These are phyloP conservation scores for Pythium sukuiense DNA, from an alignment of 352 stramenopile genomes.

Conservation along the genomic window DNA sequence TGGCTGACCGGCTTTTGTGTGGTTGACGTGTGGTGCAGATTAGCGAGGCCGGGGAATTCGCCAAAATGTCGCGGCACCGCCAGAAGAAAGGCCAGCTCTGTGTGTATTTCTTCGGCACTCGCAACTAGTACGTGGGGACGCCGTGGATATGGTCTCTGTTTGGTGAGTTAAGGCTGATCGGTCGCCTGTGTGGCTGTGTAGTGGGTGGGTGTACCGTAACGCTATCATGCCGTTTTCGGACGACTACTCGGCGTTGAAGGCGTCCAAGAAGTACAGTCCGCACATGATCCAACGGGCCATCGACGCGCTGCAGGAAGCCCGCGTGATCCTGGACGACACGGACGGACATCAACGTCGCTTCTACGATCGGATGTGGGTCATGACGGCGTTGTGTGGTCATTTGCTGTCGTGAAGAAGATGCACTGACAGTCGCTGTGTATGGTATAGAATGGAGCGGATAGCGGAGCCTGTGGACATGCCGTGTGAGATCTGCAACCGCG, in stretches of 20 bases:
- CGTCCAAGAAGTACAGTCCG: constrained; percentile 72
- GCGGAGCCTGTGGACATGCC: constrained; percentile 70
- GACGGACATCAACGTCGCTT: constrained; percentile 57
- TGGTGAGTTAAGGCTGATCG: constrained; percentile 1
- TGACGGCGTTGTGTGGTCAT: neutral
- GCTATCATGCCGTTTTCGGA: constrained; percentile 73
- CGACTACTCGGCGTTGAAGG: constrained; percentile 55
- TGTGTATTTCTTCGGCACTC: constrained; percentile 86
- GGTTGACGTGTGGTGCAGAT: constrained; percentile 42
- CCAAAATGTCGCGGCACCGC: constrained; percentile 76
- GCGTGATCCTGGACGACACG: constrained; percentile 59
- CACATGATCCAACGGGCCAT: constrained; percentile 51
- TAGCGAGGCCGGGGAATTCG: constrained; percentile 79
- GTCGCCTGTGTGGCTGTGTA: constrained; percentile 21
- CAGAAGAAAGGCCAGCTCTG: constrained; percentile 75
- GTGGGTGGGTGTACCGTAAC: constrained; percentile 75
- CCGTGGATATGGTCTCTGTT: neutral
- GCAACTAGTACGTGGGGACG: constrained; percentile 74
- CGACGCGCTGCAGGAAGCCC: constrained; percentile 70
- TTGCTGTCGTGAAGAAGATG: neutral
- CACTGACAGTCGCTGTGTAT: neutral
- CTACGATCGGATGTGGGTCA: constrained; percentile 79
- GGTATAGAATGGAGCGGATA: constrained; percentile 63
- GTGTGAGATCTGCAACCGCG: constrained; percentile 81
- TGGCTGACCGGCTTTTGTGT: neutral